Evolutionary conservation across 306 rosid species (phyloP), one percentile per base, ranked within the genome.

Genomic region (Rosa lucieae): DNA sequence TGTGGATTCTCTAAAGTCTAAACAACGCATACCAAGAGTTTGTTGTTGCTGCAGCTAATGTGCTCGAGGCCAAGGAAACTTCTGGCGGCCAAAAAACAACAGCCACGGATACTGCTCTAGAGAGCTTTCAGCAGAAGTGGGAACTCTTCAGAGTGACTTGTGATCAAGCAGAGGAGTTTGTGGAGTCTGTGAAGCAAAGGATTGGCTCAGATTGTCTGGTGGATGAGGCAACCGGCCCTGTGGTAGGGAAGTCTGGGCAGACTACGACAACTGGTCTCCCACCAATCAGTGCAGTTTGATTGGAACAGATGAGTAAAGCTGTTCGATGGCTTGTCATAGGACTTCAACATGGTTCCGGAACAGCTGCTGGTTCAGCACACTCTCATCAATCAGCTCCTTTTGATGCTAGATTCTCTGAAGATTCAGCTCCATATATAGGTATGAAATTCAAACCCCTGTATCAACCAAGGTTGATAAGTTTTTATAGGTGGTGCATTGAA

Each of bases 231-330:
- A 88, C 97, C 23, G 90, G 97, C 42, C 84, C 86, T 37, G 84
- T 69, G 78, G 84, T 86, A 8, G 89, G 88, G 55, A 89, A 88
- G 76, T 75, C 88, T 10, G 96, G 91, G 71, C 88, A 79, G 42
- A 80, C 78, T 46, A 43, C 82, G 44, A 68, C 89, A 20, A 77
- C 90, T 9, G 82, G 84, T 72, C 94, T 90, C 76, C 91, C 95
- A 18, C 92, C 90, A 32, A 89, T 92, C 70, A 90, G 90, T 56
- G 95, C 95, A 0, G 89, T 90, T 73, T 88, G 90, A 73, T 73
- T 92, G 86, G 97, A 92, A 78, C 97, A 92, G 78, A 89, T 90
- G 95, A 92, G 95, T 78, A 90, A 92, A 82, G 92, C 93, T 51
- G 95, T 92, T 14, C 71, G 95, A 26, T 26, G 29, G 29, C 29